Conservation (phyloP, 768 basidiomycete genomes). For the Boletellus emodensis region DNA sequence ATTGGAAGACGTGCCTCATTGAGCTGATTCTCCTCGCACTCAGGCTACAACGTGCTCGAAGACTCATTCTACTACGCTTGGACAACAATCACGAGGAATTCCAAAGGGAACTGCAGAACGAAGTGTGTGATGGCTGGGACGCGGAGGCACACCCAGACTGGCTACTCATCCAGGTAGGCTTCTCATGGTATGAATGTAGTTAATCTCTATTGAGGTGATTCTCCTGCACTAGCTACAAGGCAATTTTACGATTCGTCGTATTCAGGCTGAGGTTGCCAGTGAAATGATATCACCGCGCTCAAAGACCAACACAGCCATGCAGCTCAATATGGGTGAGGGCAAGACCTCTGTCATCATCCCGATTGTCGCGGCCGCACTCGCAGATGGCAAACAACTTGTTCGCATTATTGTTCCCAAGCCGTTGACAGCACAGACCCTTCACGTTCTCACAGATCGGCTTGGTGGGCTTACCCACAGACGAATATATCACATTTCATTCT, state of each 20-base stretch:
- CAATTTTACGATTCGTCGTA: conserved; percentile 39
- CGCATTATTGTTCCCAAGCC: conserved; percentile 51
- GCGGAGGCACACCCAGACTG: conserved; percentile 35
- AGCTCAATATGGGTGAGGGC: conserved; percentile 60
- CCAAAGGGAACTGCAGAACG: conserved; percentile 23
- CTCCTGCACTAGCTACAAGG: conserved; percentile 37
- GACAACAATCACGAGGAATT: conserved; percentile 30
- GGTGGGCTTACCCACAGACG: conserved; percentile 44
- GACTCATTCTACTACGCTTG: conserved; percentile 28
- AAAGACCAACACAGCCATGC: conserved; percentile 37
- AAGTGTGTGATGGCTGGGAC: too few species aligned
- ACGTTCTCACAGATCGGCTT: conserved; percentile 41
- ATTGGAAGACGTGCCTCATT: conserved; percentile 32
- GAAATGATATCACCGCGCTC: conserved; percentile 45
- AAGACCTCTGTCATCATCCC: conserved; percentile 50
- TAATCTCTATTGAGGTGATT: neutral
- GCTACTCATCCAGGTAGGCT: conserved; percentile 41
- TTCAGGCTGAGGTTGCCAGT: conserved; percentile 40
- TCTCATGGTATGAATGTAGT: neutral
- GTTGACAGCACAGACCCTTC: too few species aligned
- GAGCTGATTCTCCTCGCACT: conserved; percentile 29
- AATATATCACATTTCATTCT: conserved; percentile 49
- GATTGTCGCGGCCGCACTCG: conserved; percentile 36
- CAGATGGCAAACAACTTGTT: conserved; percentile 41
- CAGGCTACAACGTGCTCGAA: conserved; percentile 35